Conservation (phyloP, 805 yeast genomes). For the Danielozyma ontarioensis region DNA sequence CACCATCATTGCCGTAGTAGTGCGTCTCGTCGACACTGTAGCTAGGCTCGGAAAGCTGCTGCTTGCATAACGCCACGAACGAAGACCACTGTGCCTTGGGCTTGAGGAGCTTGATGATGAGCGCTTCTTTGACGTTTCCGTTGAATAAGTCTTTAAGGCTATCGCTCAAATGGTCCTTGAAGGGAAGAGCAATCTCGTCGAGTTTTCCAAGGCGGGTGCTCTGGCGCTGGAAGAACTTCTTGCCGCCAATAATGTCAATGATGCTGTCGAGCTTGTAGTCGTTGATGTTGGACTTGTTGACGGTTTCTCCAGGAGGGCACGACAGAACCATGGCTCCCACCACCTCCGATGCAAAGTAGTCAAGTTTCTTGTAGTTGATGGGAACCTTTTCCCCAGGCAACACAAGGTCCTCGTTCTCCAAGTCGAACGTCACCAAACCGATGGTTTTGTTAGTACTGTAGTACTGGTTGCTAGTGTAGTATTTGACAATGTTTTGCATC, state of each 20-base stretch:
- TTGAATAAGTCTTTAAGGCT: conserved; percentile 19
- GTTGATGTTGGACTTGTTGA: conserved; percentile 16
- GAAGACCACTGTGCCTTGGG: conserved; percentile 30
- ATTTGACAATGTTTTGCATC: conserved; percentile 16
- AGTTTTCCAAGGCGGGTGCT: conserved; percentile 22
- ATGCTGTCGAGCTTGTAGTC: conserved; percentile 29
- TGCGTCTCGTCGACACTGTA: conserved; percentile 27
- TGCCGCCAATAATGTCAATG: conserved; percentile 37
- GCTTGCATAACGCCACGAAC: conserved; percentile 33
- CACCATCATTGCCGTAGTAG: conserved; percentile 11
- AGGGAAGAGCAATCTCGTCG: conserved; percentile 27
- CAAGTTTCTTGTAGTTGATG: conserved; percentile 31
- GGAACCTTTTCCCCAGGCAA: conserved; percentile 31
- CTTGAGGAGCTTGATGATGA: conserved; percentile 30
- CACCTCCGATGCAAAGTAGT: conserved; percentile 33
- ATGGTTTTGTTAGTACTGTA: conserved; percentile 18
- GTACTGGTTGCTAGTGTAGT: conserved; percentile 12
- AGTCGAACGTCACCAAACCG: conserved; percentile 27
- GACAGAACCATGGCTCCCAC: conserved; percentile 26
- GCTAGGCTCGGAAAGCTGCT: conserved; percentile 23
- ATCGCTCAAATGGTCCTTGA: conserved; percentile 10
- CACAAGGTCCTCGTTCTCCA: conserved; percentile 28
- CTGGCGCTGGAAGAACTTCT: conserved; percentile 28
- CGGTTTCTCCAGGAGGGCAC: conserved; percentile 14
- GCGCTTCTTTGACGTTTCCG: conserved; percentile 24